phyloP scores from a whole-genome alignment of 352 stramenopile genomes.

The Phytophthora ramorum region DNA sequence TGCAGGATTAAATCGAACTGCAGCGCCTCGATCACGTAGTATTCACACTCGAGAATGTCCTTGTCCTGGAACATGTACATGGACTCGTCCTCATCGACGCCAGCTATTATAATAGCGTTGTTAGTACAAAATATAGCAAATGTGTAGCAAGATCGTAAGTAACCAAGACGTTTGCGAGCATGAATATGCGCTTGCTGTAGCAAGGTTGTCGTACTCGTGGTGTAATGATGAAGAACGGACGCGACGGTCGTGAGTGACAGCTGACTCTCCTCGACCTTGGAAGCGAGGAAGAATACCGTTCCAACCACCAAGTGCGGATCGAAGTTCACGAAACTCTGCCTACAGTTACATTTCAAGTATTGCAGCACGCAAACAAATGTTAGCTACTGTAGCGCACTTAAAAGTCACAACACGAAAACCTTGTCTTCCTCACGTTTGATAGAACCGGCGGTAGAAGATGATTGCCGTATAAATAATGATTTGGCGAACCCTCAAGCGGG shows the following conservation, averaged over 20 bases:
- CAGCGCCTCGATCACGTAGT: conserved; percentile 88
- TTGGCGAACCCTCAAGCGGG: conserved; percentile 81
- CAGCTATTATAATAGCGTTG: conserved; percentile 47
- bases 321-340: conserved; percentile 91
- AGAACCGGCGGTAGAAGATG: conserved; percentile 92
- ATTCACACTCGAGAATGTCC: conserved; percentile 92
- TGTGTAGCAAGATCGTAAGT: conserved; percentile 1
- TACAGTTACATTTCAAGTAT: conserved; percentile 30
- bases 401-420: not conserved
- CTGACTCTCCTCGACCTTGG: conserved; percentile 90
- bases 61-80: conserved; percentile 92
- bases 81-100: conserved; percentile 86
- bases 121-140: not conserved
- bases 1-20: conserved; percentile 91
- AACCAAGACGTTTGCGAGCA: not conserved
- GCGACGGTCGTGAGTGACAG: conserved; percentile 80
- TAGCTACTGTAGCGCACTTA: not conserved
- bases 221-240: conserved; percentile 88
- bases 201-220: conserved; percentile 60
- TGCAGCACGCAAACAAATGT: not conserved
- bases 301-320: conserved; percentile 86
- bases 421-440: conserved; percentile 67
- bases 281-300: conserved; percentile 88
- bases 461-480: conserved; percentile 93
- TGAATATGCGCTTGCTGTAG: not conserved